phyloP scores from a whole-genome alignment of 169 alveolate genomes.

The Plasmodium berghei region DNA sequence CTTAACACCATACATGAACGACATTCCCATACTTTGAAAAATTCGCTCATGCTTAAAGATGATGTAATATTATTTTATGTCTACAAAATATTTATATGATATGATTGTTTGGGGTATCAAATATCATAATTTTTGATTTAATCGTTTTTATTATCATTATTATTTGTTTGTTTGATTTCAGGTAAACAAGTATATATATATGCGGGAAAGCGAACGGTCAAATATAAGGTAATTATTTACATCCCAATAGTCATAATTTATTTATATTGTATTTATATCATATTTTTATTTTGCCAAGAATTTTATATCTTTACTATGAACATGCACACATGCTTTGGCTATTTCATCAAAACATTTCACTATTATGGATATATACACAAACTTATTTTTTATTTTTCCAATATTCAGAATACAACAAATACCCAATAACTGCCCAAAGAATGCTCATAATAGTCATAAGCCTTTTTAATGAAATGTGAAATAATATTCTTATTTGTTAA shows the following conservation, averaged over 20 bases:
- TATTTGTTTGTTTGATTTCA: constrained; percentile 3
- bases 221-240: constrained; percentile 39
- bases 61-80: constrained; percentile 20
- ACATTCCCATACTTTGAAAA: constrained; percentile 42
- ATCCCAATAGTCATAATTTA: not conserved
- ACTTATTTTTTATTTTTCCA: not conserved
- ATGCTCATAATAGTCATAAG: constrained; percentile 15
- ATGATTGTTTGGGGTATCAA: too few relatives aligned
- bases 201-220: constrained; percentile 67
- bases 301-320: not conserved
- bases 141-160: not conserved
- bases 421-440: constrained; percentile 32
- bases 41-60: constrained; percentile 40
- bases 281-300: not conserved
- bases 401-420: constrained; percentile 53
- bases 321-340: too few relatives aligned
- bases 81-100: not conserved
- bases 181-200: constrained; percentile 68
- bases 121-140: too few relatives aligned
- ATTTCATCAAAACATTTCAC: not conserved
- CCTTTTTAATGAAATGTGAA: constrained; percentile 14
- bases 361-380: not conserved
- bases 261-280: not conserved
- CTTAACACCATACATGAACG: constrained; percentile 17
- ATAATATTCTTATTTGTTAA: not conserved